phyloP scores from a whole-genome alignment of 1,284 basidiomycete genomes.

The Ganoderma leucocontextum region DNA sequence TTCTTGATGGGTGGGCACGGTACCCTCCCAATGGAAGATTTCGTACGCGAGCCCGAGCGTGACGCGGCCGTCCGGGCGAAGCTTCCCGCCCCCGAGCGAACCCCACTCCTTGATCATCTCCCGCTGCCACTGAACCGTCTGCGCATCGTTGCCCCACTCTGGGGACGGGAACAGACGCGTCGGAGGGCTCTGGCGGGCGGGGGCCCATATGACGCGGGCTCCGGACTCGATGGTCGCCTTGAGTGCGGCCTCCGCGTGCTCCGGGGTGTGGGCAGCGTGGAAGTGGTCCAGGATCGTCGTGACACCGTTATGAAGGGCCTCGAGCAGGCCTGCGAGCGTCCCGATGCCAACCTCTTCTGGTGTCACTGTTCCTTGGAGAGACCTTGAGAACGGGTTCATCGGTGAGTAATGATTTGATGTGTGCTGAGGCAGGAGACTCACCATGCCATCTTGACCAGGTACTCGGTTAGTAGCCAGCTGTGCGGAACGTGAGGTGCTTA shows the following conservation, averaged over 20 bases:
- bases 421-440: constrained; percentile 12
- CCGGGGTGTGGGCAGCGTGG: constrained; percentile 41
- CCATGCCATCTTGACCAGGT: constrained; percentile 42
- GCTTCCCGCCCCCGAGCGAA: constrained; percentile 36
- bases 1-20: constrained; percentile 34
- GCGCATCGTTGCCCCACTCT: constrained; percentile 39
- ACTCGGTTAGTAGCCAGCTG: constrained; percentile 44
- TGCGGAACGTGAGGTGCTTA: neutral
- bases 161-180: constrained; percentile 37
- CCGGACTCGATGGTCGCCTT: constrained; percentile 42
- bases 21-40: constrained; percentile 26
- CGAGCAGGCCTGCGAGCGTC: constrained; percentile 44
- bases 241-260: constrained; percentile 41
- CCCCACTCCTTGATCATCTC: constrained; percentile 41
- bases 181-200: constrained; percentile 40
- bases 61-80: constrained; percentile 43
- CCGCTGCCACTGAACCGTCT: constrained; percentile 40
- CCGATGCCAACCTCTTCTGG: constrained; percentile 42
- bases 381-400: constrained; percentile 23
- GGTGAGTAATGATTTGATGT: neutral
- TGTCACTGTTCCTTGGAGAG: constrained; percentile 38
- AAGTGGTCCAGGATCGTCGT: constrained; percentile 46
- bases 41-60: constrained; percentile 46
- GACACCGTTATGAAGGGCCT: constrained; percentile 44
- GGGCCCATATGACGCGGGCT: constrained; percentile 41